Conservation (phyloP, 2,329 filamentous ascomycete species). For the Colletotrichum higginsianum region DNA sequence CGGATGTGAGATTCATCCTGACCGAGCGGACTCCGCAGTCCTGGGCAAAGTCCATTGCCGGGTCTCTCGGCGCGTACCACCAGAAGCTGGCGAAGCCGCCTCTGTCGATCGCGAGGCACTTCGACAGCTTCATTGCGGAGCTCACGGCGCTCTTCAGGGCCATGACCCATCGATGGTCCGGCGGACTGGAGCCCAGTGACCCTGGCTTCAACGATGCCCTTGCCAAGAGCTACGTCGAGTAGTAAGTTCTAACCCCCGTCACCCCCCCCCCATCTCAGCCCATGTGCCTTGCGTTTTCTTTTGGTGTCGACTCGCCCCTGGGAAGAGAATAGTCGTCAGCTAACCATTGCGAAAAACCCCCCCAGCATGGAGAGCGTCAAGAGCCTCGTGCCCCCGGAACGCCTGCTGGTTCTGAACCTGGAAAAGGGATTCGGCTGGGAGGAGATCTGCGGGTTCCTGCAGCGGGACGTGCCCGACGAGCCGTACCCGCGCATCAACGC, state of each 20-base stretch:
- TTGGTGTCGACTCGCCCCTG: too few relatives aligned
- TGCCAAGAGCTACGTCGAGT: slow-evolving; percentile 29
- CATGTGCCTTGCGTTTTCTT: too few relatives aligned
- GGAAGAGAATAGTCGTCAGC: too few relatives aligned
- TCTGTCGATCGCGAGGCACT: slow-evolving; percentile 35
- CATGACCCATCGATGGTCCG: slow-evolving; percentile 37
- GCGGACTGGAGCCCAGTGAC: slow-evolving; percentile 21
- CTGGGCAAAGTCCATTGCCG: slow-evolving; percentile 51
- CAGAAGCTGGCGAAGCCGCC: slow-evolving; percentile 32
- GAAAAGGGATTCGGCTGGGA: slow-evolving; percentile 56
- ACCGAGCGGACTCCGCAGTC: slow-evolving; percentile 53
- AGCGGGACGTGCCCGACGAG: slow-evolving; percentile 48
- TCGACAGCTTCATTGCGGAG: slow-evolving; percentile 36
- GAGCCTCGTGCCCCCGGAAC: slow-evolving; percentile 46
- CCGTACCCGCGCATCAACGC: slow-evolving; percentile 47
- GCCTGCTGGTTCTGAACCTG: slow-evolving; percentile 49
- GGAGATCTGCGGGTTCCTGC: slow-evolving; percentile 53
- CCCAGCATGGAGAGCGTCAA: slow-evolving; percentile 44
- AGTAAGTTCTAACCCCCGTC: slow-evolving; percentile 9
- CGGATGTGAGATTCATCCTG: slow-evolving; percentile 55
- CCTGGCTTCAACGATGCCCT: slow-evolving; percentile 27
- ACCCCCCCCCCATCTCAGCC: too few relatives aligned
- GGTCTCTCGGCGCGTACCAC: slow-evolving; percentile 45
- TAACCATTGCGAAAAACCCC: too few relatives aligned
- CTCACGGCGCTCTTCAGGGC: slow-evolving; percentile 34